Percentiles rank a stretch among this genome's conserved stretches.
These are phyloP conservation scores for Abrus precatorius DNA, from an alignment of 306 rosid genomes.

Conservation along the genomic window DNA sequence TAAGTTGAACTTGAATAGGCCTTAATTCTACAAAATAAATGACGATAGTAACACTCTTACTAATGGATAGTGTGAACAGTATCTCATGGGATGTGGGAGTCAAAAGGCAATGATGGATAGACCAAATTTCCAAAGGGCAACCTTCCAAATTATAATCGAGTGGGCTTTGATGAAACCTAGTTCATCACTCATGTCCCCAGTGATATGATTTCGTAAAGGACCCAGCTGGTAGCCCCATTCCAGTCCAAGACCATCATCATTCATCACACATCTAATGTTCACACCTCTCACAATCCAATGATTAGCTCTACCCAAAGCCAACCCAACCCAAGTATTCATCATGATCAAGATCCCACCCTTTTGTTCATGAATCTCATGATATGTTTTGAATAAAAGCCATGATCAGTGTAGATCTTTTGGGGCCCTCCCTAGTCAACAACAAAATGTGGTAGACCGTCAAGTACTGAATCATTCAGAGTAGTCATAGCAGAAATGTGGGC, in stretches of 20 bases:
- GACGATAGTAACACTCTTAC: too few relatives aligned
- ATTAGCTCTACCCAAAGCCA: conserved; percentile 12
- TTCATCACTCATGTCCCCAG: conserved; percentile 36
- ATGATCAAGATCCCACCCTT: background rate
- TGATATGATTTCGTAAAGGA: conserved; percentile 37
- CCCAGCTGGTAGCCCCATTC: conserved; percentile 28
- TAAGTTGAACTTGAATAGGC: too few relatives aligned
- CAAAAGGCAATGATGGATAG: conserved; percentile 44
- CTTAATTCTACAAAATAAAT: too few relatives aligned
- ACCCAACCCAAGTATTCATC: background rate
- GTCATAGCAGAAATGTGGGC: conserved; percentile 44
- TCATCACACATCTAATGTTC: conserved; percentile 40
- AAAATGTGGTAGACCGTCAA: conserved; percentile 13
- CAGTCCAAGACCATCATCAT: conserved; percentile 32
- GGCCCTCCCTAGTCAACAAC: conserved; percentile 24
- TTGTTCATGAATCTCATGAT: conserved; percentile 33
- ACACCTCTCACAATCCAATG: conserved; percentile 3
- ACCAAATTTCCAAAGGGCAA: conserved; percentile 50
- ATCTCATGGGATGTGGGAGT: background rate
- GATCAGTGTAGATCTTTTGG: conserved; percentile 45
- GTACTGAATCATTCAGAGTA: conserved; percentile 42
- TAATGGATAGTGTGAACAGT: background rate
- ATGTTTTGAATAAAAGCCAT: conserved; percentile 14
- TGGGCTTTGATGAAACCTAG: conserved; percentile 33
- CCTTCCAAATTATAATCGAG: conserved; percentile 57